Evolutionary conservation across 805 yeast genomes (phyloP).

Genomic region (Scheffersomyces spartinae): DNA sequence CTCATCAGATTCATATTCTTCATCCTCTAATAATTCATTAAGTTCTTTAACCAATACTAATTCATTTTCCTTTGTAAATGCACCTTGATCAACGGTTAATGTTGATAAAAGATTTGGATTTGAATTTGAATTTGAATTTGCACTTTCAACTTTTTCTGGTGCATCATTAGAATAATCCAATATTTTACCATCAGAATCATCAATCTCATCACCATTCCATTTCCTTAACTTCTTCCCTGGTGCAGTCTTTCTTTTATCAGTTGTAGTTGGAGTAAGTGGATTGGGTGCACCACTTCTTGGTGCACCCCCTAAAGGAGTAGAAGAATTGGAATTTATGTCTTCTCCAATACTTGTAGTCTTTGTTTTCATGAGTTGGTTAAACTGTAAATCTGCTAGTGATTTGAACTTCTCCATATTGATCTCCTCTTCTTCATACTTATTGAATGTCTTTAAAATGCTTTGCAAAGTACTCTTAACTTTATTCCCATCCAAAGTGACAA

Average conservation of each 20-base stretch:
- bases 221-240: conserved; percentile 28
- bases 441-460: conserved; percentile 21
- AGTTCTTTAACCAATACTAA: conserved; percentile 29
- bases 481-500: conserved; percentile 28
- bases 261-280: conserved; percentile 2
- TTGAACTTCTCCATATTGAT: conserved; percentile 13
- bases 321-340: too few relatives aligned
- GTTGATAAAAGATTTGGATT: too few relatives aligned
- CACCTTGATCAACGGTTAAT: conserved; percentile 16
- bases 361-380: conserved; percentile 25
- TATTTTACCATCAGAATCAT: conserved; percentile 8
- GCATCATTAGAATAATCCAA: conserved; percentile 22
- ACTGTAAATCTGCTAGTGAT: conserved; percentile 26
- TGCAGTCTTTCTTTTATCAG: conserved; percentile 4
- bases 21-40: conserved; percentile 23
- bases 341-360: too few relatives aligned
- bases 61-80: conserved; percentile 25
- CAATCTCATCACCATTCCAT: conserved; percentile 29
- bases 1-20: conserved; percentile 18
- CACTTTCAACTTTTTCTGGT: conserved; percentile 1
- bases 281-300: not conserved
- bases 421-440: conserved; percentile 12
- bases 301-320: too few relatives aligned
- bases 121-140: too few relatives aligned
- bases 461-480: conserved; percentile 19